These are phyloP conservation scores for Phyllosticta citrichinensis DNA, from an alignment of 2,329 filamentous ascomycete species.

Conservation along the genomic window DNA sequence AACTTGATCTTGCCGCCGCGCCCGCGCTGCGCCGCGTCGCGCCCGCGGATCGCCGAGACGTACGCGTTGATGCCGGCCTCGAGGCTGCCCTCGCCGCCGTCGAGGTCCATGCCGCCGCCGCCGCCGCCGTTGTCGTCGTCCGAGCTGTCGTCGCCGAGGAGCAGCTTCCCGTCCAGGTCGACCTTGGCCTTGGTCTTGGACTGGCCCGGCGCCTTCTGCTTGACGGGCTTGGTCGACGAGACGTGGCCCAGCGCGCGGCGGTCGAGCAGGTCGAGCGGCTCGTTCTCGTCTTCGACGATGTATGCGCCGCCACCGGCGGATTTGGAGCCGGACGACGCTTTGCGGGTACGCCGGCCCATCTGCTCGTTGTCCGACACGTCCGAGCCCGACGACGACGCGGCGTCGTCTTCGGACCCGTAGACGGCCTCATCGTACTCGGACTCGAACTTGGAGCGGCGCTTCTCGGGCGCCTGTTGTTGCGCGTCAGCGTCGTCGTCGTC, in stretches of 20 bases:
- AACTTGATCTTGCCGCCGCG: conserved; percentile 50
- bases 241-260: conserved; percentile 85
- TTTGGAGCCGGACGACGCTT: conserved; percentile 17
- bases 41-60: conserved; percentile 49
- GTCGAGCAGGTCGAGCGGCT: conserved; percentile 88
- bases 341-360: conserved; percentile 21
- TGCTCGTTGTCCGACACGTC: conserved; percentile 55
- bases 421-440: conserved; percentile 95
- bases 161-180: conserved; percentile 70
- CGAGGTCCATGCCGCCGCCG: conserved; percentile 37
- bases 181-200: conserved; percentile 51
- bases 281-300: conserved; percentile 89
- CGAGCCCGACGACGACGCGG: conserved; percentile 42
- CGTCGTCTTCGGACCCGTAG: conserved; percentile 57
- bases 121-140: conserved; percentile 23
- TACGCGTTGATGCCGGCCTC: conserved; percentile 50
- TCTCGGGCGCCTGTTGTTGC: conserved; percentile 21
- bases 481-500: conserved; percentile 44
- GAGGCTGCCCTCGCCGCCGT: conserved; percentile 34
- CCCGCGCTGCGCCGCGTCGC: conserved; percentile 48
- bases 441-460: conserved; percentile 58
- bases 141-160: conserved; percentile 50
- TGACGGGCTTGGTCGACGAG: conserved; percentile 74
- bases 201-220: conserved; percentile 40
- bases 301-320: conserved; percentile 52